These are phyloP conservation scores for Pleurozium schreberi DNA, from an alignment of 225 moss, liverwort and hornwort species.

Conservation along the genomic window DNA sequence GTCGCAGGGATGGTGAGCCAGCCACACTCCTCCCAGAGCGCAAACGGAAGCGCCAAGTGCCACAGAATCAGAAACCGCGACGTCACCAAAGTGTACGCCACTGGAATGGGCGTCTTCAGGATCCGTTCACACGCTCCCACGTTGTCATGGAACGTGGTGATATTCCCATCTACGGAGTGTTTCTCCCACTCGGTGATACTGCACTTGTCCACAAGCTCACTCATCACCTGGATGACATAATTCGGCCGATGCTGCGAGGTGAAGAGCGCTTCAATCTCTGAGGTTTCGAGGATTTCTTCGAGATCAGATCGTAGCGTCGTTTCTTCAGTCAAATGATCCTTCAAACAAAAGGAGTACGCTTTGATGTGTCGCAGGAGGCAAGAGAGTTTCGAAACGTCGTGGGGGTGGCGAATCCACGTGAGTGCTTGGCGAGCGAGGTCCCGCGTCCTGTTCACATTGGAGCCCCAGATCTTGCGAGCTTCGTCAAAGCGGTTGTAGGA, in stretches of 20 bases:
- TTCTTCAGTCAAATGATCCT: background rate
- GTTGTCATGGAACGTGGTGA: constrained; percentile 20
- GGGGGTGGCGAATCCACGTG: background rate
- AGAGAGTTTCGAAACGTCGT: background rate
- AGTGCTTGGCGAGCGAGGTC: background rate
- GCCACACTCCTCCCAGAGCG: constrained; percentile 53
- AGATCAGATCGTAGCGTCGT: background rate
- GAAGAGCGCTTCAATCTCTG: background rate
- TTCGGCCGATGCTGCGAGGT: background rate
- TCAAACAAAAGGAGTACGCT: background rate
- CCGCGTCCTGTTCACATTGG: constrained; percentile 2
- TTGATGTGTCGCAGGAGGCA: constrained; percentile 3
- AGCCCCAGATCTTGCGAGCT: constrained; percentile 5
- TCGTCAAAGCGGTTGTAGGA: constrained; percentile 20
- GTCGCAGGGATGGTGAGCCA: constrained; percentile 52
- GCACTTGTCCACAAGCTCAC: background rate
- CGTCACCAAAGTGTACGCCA: constrained; percentile 64
- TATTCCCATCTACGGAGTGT: constrained; percentile 29
- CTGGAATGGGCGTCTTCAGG: constrained; percentile 52
- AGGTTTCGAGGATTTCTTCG: background rate
- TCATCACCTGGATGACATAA: background rate
- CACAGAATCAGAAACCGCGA: constrained; percentile 56
- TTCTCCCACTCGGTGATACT: constrained; percentile 2
- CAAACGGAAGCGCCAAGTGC: constrained; percentile 62
- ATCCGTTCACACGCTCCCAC: constrained; percentile 12